Evolutionary conservation across 345 rosid species (phyloP), one percentile per base, ranked within the genome.

Genomic region (Lepidium africanum): DNA sequence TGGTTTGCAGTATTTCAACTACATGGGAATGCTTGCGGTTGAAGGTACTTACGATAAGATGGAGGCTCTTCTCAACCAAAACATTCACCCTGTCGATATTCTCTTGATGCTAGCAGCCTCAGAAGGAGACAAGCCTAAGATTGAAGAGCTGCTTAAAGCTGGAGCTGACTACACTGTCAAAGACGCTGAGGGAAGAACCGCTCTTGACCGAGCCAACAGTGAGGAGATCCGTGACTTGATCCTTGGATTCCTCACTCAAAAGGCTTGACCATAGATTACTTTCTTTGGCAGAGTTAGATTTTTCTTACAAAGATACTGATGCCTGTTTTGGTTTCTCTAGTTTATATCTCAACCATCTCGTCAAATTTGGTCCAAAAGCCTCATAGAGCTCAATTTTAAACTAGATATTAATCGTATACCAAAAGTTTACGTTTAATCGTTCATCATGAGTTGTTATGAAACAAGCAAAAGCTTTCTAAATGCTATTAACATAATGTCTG

Each of bases 1-100:
- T 49, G 49, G 30, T 11, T 59, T 82, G 83, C 84, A 89, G 96
- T 92, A 90, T 76, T 90, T 92, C 69, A 92, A 92, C 80, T 90
- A 92, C 75, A 90, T 92, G 93, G 96, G 96, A 38, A 92, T 92
- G 96, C 95, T 92, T 69, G 96, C 91, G 0, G 93, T 89, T 2
- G 96, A 92, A 75, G 98, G 98, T 5, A 23, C 98, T 27, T 90
- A 90, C 27, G 96, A 81, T 55, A 87, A 87, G 81, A 90, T 90
- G 97, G 92, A 90, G 67, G 92, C 87, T 64, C 88, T 90, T 59
- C 69, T 87, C 40, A 81, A 54, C 76, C 83, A 84, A 46, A 72
- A 84, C 73, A 87, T 90, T 15, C 97, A 86, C 63, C 94, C 92
- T 3, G 89, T 87, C 9, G 97, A 91, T 67, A 86, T 88, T 71